phyloP scores from a whole-genome alignment of 2,329 filamentous ascomycete genomes.

The Dissoconium aciculare region DNA sequence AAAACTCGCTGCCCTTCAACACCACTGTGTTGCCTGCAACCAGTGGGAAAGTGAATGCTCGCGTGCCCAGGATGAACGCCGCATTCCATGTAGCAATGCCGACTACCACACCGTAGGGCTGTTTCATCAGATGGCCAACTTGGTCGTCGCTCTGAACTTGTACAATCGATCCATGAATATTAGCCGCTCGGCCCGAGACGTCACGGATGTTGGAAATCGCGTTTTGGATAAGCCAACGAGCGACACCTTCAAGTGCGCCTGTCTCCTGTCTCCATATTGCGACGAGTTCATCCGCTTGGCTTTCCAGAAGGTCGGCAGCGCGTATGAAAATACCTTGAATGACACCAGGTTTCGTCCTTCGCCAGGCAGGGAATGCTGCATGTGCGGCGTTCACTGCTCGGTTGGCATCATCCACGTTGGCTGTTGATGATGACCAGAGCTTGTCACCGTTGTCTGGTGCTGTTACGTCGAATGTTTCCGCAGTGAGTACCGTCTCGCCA shows the following conservation, averaged over 20 bases:
- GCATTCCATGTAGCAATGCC: slow-evolving; percentile 71
- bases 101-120: slow-evolving; percentile 65
- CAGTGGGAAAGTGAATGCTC: slow-evolving; percentile 44
- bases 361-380: slow-evolving; percentile 57
- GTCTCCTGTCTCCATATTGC: slow-evolving; percentile 47
- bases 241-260: slow-evolving; percentile 31
- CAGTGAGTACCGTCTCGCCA: slow-evolving; percentile 33
- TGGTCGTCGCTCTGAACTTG: slow-evolving; percentile 35
- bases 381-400: slow-evolving; percentile 47
- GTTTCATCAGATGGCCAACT: slow-evolving; percentile 51
- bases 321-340: slow-evolving; percentile 57
- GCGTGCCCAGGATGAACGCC: slow-evolving; percentile 35
- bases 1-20: slow-evolving; percentile 55
- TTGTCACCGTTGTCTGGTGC: slow-evolving; percentile 41
- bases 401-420: slow-evolving; percentile 40
- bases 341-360: slow-evolving; percentile 41
- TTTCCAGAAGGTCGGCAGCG: slow-evolving; percentile 49
- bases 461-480: slow-evolving; percentile 40
- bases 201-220: slow-evolving; percentile 35
- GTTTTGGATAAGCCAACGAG: slow-evolving; percentile 28
- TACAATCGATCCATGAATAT: slow-evolving; percentile 36
- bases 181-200: slow-evolving; percentile 36
- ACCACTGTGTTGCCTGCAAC: slow-evolving; percentile 61
- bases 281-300: slow-evolving; percentile 44
- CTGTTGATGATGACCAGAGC: slow-evolving; percentile 41